These are phyloP conservation scores for Coemansia sp. DNA, from an alignment of 192 early-diverging fungal species.

Conservation along the genomic window DNA sequence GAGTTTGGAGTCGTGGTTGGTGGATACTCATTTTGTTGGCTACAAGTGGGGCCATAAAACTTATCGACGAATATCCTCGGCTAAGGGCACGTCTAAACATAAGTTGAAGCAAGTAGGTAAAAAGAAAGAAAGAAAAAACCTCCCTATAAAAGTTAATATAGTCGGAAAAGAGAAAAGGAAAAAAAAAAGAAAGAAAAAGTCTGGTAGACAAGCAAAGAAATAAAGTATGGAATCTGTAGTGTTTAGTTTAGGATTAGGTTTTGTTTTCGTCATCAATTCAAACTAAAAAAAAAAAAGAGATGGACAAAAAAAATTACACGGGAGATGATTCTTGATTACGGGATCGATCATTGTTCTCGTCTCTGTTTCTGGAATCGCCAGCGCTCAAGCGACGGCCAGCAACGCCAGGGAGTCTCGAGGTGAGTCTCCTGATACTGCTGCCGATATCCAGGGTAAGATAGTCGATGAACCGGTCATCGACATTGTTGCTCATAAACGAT, in stretches of 20 bases:
- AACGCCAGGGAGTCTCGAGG: constrained; percentile 19
- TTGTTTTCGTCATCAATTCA: neutral
- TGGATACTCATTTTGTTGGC: constrained; percentile 46
- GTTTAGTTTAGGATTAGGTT: neutral
- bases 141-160: neutral
- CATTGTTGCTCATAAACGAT: constrained; percentile 44
- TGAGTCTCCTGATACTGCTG: constrained; percentile 22
- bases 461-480: constrained; percentile 44
- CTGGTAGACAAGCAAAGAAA: no score
- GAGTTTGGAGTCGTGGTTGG: constrained; percentile 41
- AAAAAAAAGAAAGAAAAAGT: neutral
- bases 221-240: no score
- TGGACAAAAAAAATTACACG: neutral
- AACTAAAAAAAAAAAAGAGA: neutral
- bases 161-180: neutral
- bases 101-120: neutral
- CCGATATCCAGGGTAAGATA: constrained; percentile 37
- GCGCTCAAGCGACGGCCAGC: constrained; percentile 5
- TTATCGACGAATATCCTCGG: constrained; percentile 34
- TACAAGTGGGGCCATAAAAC: constrained; percentile 42
- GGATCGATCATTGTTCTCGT: neutral
- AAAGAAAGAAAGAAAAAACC: neutral
- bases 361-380: neutral
- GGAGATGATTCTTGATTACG: constrained; percentile 1
- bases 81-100: constrained; percentile 29